These are phyloP conservation scores for Hygrophorus russula DNA, from an alignment of 768 basidiomycete genomes.

Conservation along the genomic window DNA sequence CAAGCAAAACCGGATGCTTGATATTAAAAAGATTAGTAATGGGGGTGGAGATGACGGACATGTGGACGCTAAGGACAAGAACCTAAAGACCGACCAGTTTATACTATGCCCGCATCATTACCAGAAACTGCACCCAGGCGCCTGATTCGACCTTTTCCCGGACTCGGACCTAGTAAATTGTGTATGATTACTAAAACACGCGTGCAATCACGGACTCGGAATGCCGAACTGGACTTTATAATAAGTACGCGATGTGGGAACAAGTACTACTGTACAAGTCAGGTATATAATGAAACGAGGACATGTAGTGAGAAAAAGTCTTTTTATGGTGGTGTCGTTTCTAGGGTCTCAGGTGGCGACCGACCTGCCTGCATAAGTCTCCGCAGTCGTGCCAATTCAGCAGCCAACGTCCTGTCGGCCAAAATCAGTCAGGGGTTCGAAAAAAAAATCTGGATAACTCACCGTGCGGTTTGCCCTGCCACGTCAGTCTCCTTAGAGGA, in stretches of 20 bases:
- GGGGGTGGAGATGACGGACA: conserved; percentile 69
- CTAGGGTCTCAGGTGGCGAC: neutral
- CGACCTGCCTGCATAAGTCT: conserved; percentile 49
- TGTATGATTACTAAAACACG: no score
- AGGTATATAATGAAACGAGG: conserved; percentile 1
- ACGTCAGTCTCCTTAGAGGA: conserved; percentile 44
- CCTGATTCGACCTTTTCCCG: no score
- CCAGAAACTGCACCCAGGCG: neutral
- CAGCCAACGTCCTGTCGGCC: conserved; percentile 37
- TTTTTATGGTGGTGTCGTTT: neutral
- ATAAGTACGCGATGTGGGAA: no score
- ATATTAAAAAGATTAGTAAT: conserved; percentile 83
- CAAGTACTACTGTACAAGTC: no score
- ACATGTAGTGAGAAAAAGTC: neutral
- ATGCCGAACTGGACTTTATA: no score
- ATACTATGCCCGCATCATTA: no score
- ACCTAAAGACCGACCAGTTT: no score
- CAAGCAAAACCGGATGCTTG: conserved; percentile 80
- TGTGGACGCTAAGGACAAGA: conserved; percentile 14
- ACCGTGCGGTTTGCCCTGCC: conserved; percentile 55
- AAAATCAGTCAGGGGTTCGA: conserved; percentile 6
- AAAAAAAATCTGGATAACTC: conserved; percentile 16
- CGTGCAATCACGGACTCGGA: no score
- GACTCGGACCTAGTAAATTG: no score
- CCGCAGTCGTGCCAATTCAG: conserved; percentile 57